A percentile compares a stretch with the other conserved stretches of the same genome.
Conservation (phyloP, 345 rosid genomes). For the Citrus reticulata region DNA sequence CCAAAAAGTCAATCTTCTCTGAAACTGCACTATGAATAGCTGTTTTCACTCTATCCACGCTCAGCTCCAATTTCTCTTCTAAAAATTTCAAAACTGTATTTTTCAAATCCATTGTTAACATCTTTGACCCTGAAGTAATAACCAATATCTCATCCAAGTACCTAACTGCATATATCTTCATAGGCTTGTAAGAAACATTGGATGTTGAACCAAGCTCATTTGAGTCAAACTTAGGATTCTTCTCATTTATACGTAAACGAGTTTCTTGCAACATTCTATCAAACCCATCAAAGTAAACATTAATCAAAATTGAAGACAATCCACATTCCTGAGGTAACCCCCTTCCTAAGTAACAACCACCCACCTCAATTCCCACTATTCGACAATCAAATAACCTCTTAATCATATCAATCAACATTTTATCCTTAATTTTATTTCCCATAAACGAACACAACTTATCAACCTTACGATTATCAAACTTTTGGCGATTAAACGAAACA, state of each 20-base stretch:
- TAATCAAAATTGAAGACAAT: slow-evolving; percentile 58
- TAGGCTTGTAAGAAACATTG: slow-evolving; percentile 59
- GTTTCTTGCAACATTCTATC: slow-evolving; percentile 66
- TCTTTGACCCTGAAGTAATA: slow-evolving; percentile 72
- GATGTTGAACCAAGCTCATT: slow-evolving; percentile 25
- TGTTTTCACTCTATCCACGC: slow-evolving; percentile 59
- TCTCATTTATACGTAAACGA: slow-evolving; percentile 46
- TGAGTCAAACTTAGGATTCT: slow-evolving; percentile 41
- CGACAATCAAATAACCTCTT: slow-evolving; percentile 54
- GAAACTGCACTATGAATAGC: slow-evolving; percentile 75
- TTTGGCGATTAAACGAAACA: slow-evolving; percentile 41
- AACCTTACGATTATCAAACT: slow-evolving; percentile 39
- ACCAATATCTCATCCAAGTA: slow-evolving; percentile 86
- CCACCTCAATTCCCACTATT: slow-evolving; percentile 57
- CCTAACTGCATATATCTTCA: slow-evolving; percentile 68
- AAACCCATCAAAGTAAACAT: slow-evolving; percentile 69
- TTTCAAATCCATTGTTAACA: slow-evolving; percentile 65
- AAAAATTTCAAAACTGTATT: slow-evolving; percentile 43
- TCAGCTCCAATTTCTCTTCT: slow-evolving; percentile 57
- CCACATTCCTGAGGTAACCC: slow-evolving; percentile 91
- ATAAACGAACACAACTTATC: slow-evolving; percentile 49
- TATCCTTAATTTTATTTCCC: slow-evolving; percentile 60
- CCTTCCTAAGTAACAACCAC: slow-evolving; percentile 57
- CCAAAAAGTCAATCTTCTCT: slow-evolving; percentile 75
- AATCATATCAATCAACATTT: slow-evolving; percentile 43